These are phyloP conservation scores for Trametes versicolor DNA, from an alignment of 1,284 basidiomycete species.

Conservation along the genomic window DNA sequence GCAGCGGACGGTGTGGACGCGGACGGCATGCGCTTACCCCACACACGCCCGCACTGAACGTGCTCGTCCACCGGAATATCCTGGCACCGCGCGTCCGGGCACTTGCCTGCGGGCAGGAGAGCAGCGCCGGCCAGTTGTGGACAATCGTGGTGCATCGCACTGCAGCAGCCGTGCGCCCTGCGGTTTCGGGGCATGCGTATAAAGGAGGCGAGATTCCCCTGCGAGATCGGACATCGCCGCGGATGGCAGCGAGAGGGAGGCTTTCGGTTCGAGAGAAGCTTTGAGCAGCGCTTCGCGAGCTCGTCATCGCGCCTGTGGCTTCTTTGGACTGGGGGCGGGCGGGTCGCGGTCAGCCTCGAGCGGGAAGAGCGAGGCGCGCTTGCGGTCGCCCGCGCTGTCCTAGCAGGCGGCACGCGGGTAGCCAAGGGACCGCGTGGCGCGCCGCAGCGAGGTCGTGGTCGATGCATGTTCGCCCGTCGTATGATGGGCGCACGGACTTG, in stretches of 20 bases:
- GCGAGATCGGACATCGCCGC: constrained; percentile 18
- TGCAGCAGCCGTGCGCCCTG: background rate
- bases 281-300: constrained; percentile 12
- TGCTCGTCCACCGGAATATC: background rate
- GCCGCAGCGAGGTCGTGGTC: constrained; percentile 5
- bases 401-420: constrained; percentile 17
- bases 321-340: constrained; percentile 8
- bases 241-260: constrained; percentile 4
- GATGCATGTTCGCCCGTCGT: background rate
- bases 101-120: background rate
- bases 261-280: constrained; percentile 15
- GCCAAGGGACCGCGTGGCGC: constrained; percentile 24
- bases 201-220: constrained; percentile 10
- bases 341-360: constrained; percentile 20
- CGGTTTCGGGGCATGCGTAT: background rate
- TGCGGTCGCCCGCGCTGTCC: constrained; percentile 4
- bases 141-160: constrained; percentile 9
- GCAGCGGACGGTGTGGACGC: background rate
- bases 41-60: background rate
- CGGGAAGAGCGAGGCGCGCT: background rate
- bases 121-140: background rate
- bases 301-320: constrained; percentile 19
- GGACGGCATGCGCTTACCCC: background rate
- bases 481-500: background rate
- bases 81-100: background rate